phyloP scores from a whole-genome alignment of 768 basidiomycete genomes.

The Leccinum fibrillosum region DNA sequence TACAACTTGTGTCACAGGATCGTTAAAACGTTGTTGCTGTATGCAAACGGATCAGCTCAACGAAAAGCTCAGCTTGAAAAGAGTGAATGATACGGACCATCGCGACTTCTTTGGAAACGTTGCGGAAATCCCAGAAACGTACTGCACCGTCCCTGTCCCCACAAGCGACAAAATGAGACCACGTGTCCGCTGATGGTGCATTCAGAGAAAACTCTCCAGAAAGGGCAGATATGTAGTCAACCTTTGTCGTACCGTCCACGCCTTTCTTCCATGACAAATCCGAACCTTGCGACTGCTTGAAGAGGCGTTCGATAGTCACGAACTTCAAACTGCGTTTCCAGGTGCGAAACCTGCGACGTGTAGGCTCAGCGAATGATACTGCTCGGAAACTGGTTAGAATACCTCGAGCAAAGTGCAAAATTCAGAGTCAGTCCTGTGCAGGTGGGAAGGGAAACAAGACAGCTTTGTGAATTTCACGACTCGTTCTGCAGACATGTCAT shows the following conservation, averaged over 20 bases:
- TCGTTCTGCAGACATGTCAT: conserved; percentile 46
- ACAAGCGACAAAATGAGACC: conserved; percentile 39
- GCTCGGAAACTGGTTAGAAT: conserved; percentile 1
- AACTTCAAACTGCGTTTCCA: conserved; percentile 52
- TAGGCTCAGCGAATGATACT: neutral
- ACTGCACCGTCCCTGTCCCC: conserved; percentile 42
- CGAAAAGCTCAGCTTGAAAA: neutral
- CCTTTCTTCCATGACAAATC: conserved; percentile 34
- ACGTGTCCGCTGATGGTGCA: conserved; percentile 20
- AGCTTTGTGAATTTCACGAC: conserved; percentile 37
- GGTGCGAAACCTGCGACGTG: conserved; percentile 40
- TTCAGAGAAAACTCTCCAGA: conserved; percentile 13
- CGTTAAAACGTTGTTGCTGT: conserved; percentile 35
- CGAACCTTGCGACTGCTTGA: conserved; percentile 41
- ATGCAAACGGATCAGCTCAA: neutral
- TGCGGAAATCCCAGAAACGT: conserved; percentile 49
- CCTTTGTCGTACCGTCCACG: conserved; percentile 49
- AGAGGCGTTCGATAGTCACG: conserved; percentile 42
- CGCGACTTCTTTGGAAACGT: conserved; percentile 23
- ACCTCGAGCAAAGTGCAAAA: conserved; percentile 47
- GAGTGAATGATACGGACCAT: conserved; percentile 16
- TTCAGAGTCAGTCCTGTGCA: conserved; percentile 35
- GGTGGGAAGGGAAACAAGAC: conserved; percentile 44
- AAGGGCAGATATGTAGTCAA: conserved; percentile 13
- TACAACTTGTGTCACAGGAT: conserved; percentile 38